Conservation (phyloP, 495 filamentous ascomycete genomes). For the Aspergillus baeticus region DNA sequence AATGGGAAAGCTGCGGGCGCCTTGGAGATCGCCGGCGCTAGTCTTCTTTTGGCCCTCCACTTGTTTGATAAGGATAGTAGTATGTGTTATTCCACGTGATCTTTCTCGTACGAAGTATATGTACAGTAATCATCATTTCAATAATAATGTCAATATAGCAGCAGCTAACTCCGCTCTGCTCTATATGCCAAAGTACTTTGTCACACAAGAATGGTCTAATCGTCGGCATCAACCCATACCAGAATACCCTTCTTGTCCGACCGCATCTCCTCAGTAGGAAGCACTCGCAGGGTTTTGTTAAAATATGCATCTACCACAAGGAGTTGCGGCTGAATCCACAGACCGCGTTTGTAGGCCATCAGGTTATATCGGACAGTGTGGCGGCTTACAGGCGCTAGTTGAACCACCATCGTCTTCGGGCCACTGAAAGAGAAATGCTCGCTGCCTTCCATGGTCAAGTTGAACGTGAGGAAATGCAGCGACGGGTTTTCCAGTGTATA, state of each 20-base stretch:
- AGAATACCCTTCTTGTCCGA: conserved; percentile 70
- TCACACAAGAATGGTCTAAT: no score
- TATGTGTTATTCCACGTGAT: conserved; percentile 26
- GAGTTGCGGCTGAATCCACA: conserved; percentile 71
- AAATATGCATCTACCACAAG: conserved; percentile 86
- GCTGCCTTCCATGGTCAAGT: conserved; percentile 83
- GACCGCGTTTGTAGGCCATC: conserved; percentile 53
- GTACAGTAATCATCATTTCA: no score
- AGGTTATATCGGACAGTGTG: conserved; percentile 68
- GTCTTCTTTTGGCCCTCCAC: conserved; percentile 21
- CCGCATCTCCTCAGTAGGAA: conserved; percentile 70
- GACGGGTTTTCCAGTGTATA: conserved; percentile 94
- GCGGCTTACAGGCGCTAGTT: conserved; percentile 76
- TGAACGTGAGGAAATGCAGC: conserved; percentile 89
- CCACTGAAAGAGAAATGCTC: conserved; percentile 94
- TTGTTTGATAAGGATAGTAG: conserved; percentile 30
- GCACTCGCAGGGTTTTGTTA: conserved; percentile 76
- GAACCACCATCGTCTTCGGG: conserved; percentile 71
- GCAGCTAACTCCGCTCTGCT: no score
- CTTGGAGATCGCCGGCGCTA: conserved; percentile 33
- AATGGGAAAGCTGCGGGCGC: conserved; percentile 31
- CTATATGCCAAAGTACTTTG: no score
- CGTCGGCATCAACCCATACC: conserved; percentile 61
- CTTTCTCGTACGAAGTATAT: no score
- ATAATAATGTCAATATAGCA: no score